Percentiles rank a stretch among this genome's conserved stretches.
These are phyloP conservation scores for Vitis cinerea DNA, from an alignment of 164 flowering plant genomes.

Conservation along the genomic window DNA sequence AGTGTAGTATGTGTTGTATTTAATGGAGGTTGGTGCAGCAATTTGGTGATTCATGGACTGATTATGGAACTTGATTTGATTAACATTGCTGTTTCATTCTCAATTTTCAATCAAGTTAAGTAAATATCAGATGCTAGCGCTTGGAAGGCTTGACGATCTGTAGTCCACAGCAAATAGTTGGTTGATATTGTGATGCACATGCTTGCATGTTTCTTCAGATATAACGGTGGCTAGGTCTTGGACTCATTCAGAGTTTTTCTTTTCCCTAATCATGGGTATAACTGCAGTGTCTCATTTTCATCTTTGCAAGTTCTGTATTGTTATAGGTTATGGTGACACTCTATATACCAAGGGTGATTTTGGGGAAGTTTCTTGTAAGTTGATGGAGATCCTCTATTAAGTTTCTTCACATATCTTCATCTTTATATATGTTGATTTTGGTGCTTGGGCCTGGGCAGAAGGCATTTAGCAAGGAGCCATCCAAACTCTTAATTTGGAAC, in stretches of 20 bases:
- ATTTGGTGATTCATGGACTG: too few relatives aligned
- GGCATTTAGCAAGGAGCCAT: neutral
- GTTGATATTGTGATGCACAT: too few relatives aligned
- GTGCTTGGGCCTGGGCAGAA: neutral
- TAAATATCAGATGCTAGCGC: too few relatives aligned
- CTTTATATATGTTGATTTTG: neutral
- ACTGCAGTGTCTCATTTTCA: neutral
- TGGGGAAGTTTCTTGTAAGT: neutral
- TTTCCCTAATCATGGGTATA: neutral
- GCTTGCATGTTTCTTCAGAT: neutral
- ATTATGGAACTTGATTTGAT: too few relatives aligned
- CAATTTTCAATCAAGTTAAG: too few relatives aligned
- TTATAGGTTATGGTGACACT: conserved; percentile 4
- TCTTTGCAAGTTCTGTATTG: conserved; percentile 9
- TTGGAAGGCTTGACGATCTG: too few relatives aligned
- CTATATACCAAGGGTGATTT: neutral
- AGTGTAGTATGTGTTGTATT: neutral
- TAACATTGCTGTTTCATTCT: too few relatives aligned
- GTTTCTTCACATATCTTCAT: neutral
- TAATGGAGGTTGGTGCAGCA: too few relatives aligned
- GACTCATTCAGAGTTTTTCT: neutral
- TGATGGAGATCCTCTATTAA: neutral
- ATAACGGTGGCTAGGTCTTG: conserved; percentile 2
- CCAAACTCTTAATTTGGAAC: neutral
- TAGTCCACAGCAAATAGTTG: too few relatives aligned